Evolutionary conservation across 2,329 filamentous ascomycete species (phyloP), one percentile per base, ranked within the genome.

Genomic region (Trichoderma atrobrunneum): DNA sequence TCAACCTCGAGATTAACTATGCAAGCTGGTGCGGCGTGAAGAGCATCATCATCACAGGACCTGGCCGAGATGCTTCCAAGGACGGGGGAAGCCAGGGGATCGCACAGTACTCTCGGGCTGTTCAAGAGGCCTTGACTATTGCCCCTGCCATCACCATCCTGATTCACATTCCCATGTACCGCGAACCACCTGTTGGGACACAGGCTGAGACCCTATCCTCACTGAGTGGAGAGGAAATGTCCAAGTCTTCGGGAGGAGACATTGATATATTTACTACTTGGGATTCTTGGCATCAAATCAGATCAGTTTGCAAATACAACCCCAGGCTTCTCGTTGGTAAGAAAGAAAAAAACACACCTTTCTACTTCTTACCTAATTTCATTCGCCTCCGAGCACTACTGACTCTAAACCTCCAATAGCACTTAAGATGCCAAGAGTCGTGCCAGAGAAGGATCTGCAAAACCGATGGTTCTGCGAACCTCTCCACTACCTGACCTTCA

Each of bases 201-300:
- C 80, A 84, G 67, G 78, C 82, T 26, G 82, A 85, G n/a, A 85
- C 86, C 43, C 82, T 93, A 14, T 86, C 88, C 6, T 84, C 78
- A 12, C 77, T 80, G 76, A 81, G 64, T 73, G 80, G 32, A 74
- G 80, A 85, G 51, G 73, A 73, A 18, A 76, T 76, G 5, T 73
- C 81, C 1, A 78, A 81, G 14, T 75, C 75, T 18, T 72, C 81
- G 39, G 77, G 77, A 7, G 83, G 85, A 36, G 86, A 89, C 26
- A 84, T 91, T 73, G 92, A 95, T 77, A 81, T 92, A 0, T 96
- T 93, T 81, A 91, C 91, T 68, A 87, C 91, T 3, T 99, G 97
- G 97, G 95, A 98, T 81, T 91, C 92, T 1, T 99, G 96, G 96
- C 92, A 99, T 80, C 87, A 91, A 26, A 92, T 99, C 77, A 89